Evolutionary conservation across 2,329 filamentous ascomycete species (phyloP).

Genomic region (Fusarium verticillioides): DNA sequence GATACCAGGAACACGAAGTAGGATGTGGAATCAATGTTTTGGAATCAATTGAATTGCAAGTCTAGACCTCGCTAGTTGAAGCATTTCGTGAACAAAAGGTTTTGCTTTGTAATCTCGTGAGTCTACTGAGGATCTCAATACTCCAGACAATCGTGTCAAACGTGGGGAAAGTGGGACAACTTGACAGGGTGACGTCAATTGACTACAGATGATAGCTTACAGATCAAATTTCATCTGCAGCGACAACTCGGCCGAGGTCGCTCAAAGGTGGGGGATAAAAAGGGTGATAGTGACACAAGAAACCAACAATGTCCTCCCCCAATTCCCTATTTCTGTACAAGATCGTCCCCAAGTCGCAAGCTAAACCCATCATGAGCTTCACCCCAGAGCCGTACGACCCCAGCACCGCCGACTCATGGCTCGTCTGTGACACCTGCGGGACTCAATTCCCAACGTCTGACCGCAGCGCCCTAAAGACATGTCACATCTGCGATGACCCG

Average conservation of each 20-base stretch:
- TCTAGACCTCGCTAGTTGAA: neutral
- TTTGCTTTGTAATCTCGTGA: slow-evolving; percentile 18
- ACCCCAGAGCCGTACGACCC: slow-evolving; percentile 39
- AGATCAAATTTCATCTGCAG: neutral
- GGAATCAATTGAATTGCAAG: neutral
- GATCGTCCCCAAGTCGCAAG: neutral
- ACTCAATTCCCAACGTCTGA: slow-evolving; percentile 68
- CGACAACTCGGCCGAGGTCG: neutral
- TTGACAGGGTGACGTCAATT: slow-evolving; percentile 21
- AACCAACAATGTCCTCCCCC: neutral
- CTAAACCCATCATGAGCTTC: slow-evolving; percentile 31
- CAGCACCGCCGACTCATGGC: slow-evolving; percentile 41
- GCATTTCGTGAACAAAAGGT: neutral
- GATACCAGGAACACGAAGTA: slow-evolving; percentile 16
- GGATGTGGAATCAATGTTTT: slow-evolving; percentile 18
- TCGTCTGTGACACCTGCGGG: slow-evolving; percentile 76
- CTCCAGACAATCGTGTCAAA: neutral
- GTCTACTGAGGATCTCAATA: neutral
- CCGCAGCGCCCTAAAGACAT: slow-evolving; percentile 61
- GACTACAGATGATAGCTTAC: neutral
- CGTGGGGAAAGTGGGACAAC: slow-evolving; percentile 9
- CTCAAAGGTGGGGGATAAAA: slow-evolving; percentile 5
- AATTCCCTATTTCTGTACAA: neutral
- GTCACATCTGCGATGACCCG: slow-evolving; percentile 79
- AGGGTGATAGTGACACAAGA: slow-evolving; percentile 2